Base-by-base conservation (phyloP, 192 early-diverging fungal genomes). In the Backusella westeae region DNA sequence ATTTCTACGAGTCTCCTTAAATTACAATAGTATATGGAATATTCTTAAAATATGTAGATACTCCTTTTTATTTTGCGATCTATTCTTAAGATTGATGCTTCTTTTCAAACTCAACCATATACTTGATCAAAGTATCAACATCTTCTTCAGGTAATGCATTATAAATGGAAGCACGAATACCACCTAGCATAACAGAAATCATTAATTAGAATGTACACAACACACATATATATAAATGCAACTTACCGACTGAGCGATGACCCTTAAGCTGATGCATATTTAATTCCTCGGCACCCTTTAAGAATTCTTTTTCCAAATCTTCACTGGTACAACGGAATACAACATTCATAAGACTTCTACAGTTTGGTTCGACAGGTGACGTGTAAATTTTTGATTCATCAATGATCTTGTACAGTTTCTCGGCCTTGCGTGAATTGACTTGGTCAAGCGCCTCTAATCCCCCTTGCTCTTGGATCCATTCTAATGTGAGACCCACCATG, bases 181-280 rank as follows among this genome's bases (percentile, higher is more conserved):
- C 98, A 73, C 82, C 81, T 80, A 65, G 32, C 12, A 36, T 21
- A 72, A 21, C 46, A 75, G 8, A 49, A 34, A 36, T 53, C 7
- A n/a, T 34, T 69, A 19, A 67, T 36, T 34, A n/a, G 32, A n/a
- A n/a, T 10, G n/a, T 15, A 72, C n/a, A 6, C 26, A 2, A 65
- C 3, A 42, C 23, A 35, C 5, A 41, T 8, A 21, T 4, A 17
- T 6, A 75, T 38, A 67, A 39, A 12, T 36, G 23, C 19, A 49
- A 69, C 41, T 71, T 81, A 81, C 97, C 98, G 6, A 97, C 91
- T 38, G 90, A 94, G 73, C 97, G 93, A 86, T 99, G 98, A 29
- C 98, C 98, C 69, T 94, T 94, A 77, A 99, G 87, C 81, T 97
- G 96, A 68, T 94, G 80, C 92, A 98, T 92, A 19, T 91, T 89